Evolutionary conservation across 768 basidiomycete genomes (phyloP).

Genomic region (Kwoniella bestiolae): DNA sequence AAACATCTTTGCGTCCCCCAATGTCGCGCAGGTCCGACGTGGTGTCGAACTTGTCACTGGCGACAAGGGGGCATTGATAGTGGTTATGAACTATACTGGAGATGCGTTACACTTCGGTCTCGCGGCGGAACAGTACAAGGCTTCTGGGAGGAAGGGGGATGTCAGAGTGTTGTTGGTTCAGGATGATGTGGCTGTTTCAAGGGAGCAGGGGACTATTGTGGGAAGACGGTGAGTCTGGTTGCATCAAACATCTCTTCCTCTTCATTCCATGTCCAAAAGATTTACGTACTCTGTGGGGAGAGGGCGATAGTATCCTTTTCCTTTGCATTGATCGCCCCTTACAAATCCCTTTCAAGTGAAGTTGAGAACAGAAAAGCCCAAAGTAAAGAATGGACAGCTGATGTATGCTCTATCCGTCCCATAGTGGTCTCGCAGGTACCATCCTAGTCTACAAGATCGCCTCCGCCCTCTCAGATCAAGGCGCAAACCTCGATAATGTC

Average conservation of each 20-base stretch:
- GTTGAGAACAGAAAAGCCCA: no score
- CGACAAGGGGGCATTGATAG: slow-evolving; percentile 50
- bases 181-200: slow-evolving; percentile 60
- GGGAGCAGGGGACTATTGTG: slow-evolving; percentile 58
- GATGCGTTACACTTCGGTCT: slow-evolving; percentile 60
- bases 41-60: slow-evolving; percentile 70
- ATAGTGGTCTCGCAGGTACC: slow-evolving; percentile 58
- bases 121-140: slow-evolving; percentile 54
- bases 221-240: slow-evolving; percentile 55
- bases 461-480: slow-evolving; percentile 56
- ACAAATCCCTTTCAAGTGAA: no score
- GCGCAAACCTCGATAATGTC: slow-evolving; percentile 55
- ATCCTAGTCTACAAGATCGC: slow-evolving; percentile 60
- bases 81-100: slow-evolving; percentile 57
- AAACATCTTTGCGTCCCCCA: slow-evolving; percentile 87
- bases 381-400: no score
- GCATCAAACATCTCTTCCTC: neutral
- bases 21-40: slow-evolving; percentile 77
- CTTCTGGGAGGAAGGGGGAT: slow-evolving; percentile 48
- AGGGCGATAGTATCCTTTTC: no score
- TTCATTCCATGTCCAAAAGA: neutral
- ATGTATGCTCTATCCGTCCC: neutral
- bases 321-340: no score
- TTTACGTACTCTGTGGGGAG: no score
- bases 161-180: slow-evolving; percentile 56